phyloP scores from a whole-genome alignment of 345 rosid species.

The Salix udensis region DNA sequence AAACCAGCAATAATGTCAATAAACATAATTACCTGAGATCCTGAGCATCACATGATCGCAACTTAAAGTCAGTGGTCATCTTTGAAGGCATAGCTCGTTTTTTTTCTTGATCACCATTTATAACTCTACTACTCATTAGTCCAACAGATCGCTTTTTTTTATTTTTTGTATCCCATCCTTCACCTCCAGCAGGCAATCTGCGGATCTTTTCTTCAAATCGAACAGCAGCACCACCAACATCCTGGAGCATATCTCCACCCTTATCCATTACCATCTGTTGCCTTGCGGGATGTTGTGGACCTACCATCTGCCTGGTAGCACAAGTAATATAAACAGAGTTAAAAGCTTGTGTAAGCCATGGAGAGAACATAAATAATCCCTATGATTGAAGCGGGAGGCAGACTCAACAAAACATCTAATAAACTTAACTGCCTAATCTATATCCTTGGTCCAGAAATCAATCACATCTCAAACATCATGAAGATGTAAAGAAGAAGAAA shows the following conservation, averaged over 20 bases:
- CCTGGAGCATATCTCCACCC: slow-evolving; percentile 58
- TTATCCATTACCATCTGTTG: slow-evolving; percentile 54
- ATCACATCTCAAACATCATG: background rate
- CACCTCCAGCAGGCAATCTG: slow-evolving; percentile 76
- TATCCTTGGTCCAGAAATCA: background rate
- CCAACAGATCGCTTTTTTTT: slow-evolving; percentile 91
- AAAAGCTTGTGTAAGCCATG: background rate
- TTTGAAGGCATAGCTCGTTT: slow-evolving; percentile 59
- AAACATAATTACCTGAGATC: slow-evolving; percentile 56
- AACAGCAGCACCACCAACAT: slow-evolving; percentile 45
- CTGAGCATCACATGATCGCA: slow-evolving; percentile 64
- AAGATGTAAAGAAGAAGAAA: background rate
- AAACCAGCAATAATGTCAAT: background rate
- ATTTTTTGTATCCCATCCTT: slow-evolving; percentile 91
- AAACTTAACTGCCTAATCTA: background rate
- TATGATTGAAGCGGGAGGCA: background rate
- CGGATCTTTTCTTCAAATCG: slow-evolving; percentile 74
- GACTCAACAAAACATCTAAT: background rate
- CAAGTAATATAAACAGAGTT: background rate
- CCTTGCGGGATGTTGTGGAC: slow-evolving; percentile 42
- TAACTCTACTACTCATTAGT: slow-evolving; percentile 57
- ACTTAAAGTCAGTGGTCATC: slow-evolving; percentile 57
- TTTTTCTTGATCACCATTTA: slow-evolving; percentile 54
- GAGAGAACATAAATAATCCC: background rate
- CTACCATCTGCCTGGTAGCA: slow-evolving; percentile 54